phyloP scores from a whole-genome alignment of 768 basidiomycete species.

The Lactifluus echinatus region DNA sequence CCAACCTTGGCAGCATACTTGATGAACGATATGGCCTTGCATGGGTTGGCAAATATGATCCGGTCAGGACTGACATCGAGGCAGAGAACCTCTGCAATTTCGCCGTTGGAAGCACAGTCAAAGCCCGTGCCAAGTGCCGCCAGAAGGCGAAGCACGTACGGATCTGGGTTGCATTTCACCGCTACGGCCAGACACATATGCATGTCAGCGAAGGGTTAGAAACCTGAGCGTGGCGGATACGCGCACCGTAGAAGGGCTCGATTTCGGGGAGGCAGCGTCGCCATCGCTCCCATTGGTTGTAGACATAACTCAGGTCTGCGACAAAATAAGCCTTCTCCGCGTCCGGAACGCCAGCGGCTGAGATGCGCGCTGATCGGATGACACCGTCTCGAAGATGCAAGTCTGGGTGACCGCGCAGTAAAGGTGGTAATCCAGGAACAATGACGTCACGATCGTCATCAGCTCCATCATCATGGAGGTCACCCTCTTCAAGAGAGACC shows the following conservation, averaged over 20 bases:
- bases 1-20: slow-evolving; percentile 70
- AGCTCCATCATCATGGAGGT: background rate
- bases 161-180: slow-evolving; percentile 98
- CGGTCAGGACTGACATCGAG: slow-evolving; percentile 68
- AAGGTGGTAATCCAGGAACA: slow-evolving; percentile 58
- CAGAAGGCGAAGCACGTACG: slow-evolving; percentile 84
- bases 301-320: slow-evolving; percentile 85
- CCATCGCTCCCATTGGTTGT: slow-evolving; percentile 82
- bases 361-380: slow-evolving; percentile 48
- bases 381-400: slow-evolving; percentile 72
- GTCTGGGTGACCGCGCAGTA: slow-evolving; percentile 60
- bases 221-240: slow-evolving; percentile 24
- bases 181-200: slow-evolving; percentile 39
- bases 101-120: slow-evolving; percentile 94
- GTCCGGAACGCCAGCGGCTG: slow-evolving; percentile 48
- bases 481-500: background rate
- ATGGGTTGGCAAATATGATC: slow-evolving; percentile 97
- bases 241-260: slow-evolving; percentile 89
- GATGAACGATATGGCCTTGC: slow-evolving; percentile 93
- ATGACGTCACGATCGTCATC: slow-evolving; percentile 31
- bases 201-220: slow-evolving; percentile 51
- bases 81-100: slow-evolving; percentile 73
- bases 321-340: slow-evolving; percentile 96
- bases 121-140: slow-evolving; percentile 88
- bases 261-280: slow-evolving; percentile 64